Evolutionary conservation across 345 rosid species (phyloP).

Genomic region (Anastatica hierochuntica): DNA sequence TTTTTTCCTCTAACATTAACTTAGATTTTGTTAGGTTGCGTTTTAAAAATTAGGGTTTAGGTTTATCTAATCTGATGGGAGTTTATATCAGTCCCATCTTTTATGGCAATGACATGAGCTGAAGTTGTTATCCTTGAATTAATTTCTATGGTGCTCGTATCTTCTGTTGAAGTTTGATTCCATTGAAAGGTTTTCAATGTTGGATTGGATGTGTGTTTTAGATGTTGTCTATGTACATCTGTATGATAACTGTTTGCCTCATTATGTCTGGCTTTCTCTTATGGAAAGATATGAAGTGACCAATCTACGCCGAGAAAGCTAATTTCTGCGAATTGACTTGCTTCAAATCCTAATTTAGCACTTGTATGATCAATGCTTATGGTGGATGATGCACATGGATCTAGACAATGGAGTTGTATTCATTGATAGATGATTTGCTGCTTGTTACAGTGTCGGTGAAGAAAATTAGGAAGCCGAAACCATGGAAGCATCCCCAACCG

Average conservation of each 20-base stretch:
- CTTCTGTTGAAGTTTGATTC: too few relatives aligned
- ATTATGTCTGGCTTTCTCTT: slow-evolving; percentile 1
- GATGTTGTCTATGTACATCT: background rate
- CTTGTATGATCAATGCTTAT: slow-evolving; percentile 5
- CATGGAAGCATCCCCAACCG: slow-evolving; percentile 83
- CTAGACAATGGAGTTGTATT: background rate
- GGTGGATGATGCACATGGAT: background rate
- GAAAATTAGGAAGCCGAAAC: slow-evolving; percentile 77
- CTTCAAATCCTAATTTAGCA: background rate
- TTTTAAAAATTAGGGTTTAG: too few relatives aligned
- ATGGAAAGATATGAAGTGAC: slow-evolving; percentile 1
- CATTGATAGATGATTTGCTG: background rate
- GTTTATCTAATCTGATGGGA: too few relatives aligned
- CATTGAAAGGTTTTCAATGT: too few relatives aligned
- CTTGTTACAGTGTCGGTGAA: slow-evolving; percentile 36
- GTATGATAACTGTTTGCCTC: background rate
- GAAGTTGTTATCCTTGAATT: too few relatives aligned
- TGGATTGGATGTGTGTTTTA: background rate
- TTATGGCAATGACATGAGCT: too few relatives aligned
- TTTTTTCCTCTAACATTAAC: too few relatives aligned
- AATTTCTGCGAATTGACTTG: background rate
- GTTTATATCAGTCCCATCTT: too few relatives aligned
- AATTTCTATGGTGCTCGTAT: too few relatives aligned
- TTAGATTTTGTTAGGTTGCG: too few relatives aligned
- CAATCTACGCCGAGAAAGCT: too few relatives aligned